Percentiles rank a stretch among this genome's conserved stretches.
Evolutionary conservation across 176 grass and related monocot species (phyloP).

Genomic region (Triticum urartu): DNA sequence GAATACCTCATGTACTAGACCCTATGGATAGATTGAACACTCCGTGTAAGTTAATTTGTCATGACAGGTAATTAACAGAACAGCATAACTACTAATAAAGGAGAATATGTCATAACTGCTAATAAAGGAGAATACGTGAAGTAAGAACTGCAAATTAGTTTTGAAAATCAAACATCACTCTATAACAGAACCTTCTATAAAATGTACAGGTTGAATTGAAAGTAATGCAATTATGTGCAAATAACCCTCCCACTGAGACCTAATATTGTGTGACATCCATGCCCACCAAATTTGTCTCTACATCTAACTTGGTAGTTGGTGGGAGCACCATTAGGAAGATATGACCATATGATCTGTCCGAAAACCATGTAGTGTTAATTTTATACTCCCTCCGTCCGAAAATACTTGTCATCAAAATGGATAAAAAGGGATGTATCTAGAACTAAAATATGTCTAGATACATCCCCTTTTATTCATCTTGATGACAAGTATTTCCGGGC

Average conservation of each 20-base stretch:
- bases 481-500: too few relatives aligned
- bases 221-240: background rate
- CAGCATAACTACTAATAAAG: background rate
- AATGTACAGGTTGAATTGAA: background rate
- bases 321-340: background rate
- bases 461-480: too few relatives aligned
- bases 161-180: background rate
- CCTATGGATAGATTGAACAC: slow-evolving; percentile 42
- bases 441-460: too few relatives aligned
- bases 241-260: slow-evolving; percentile 14
- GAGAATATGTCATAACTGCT: background rate
- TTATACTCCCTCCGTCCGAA: background rate
- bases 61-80: background rate
- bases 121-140: background rate
- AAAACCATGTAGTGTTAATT: background rate
- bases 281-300: background rate
- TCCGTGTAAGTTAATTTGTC: slow-evolving; percentile 5
- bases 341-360: background rate
- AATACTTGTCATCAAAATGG: too few relatives aligned
- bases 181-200: background rate
- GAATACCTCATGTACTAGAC: slow-evolving; percentile 87
- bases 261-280: background rate
- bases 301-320: background rate
- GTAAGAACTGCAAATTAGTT: background rate
- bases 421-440: too few relatives aligned